Evolutionary conservation across 2,329 filamentous ascomycete species (phyloP).

Genomic region (Hansfordia pulvinata): DNA sequence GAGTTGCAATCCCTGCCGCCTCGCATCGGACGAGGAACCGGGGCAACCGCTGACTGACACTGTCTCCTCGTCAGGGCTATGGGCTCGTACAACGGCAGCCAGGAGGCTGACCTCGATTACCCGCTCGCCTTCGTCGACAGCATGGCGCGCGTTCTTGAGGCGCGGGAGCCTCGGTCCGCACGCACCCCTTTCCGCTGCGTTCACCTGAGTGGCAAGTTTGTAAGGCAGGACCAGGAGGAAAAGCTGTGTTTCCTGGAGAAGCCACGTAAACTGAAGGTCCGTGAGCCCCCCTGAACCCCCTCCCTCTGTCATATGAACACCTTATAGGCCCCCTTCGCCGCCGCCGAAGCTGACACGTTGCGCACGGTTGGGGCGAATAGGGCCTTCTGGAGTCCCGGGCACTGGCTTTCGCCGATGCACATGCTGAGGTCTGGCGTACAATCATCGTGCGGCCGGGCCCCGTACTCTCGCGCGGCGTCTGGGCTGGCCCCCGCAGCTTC

Average conservation of each 20-base stretch:
- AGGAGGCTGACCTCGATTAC: conserved; percentile 10
- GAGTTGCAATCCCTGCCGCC: too few species aligned
- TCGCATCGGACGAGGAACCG: too few species aligned
- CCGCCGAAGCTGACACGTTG: too few species aligned
- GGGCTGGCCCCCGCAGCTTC: conserved; percentile 2
- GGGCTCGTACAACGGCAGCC: conserved; percentile 10
- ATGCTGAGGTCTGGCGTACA: conserved; percentile 7
- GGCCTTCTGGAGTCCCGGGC: conserved; percentile 9
- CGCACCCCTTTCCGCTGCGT: conserved; percentile 14
- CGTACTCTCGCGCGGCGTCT: conserved; percentile 5
- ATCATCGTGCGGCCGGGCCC: conserved; percentile 9
- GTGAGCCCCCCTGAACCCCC: not conserved
- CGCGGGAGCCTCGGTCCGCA: conserved; percentile 2
- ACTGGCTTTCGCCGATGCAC: conserved; percentile 8
- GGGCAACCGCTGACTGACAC: too few species aligned
- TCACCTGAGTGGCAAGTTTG: conserved; percentile 19
- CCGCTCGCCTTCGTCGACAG: conserved; percentile 10
- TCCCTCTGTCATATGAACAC: too few species aligned
- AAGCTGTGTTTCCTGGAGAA: conserved; percentile 14
- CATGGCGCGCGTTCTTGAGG: conserved; percentile 8
- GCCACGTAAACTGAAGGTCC: conserved; percentile 12
- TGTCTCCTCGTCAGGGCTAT: too few species aligned
- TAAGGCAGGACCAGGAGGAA: conserved; percentile 16
- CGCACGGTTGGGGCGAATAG: too few species aligned
- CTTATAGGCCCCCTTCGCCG: too few species aligned